Conservation (phyloP, 371 early-diverging fungal genomes). For the Lichtheimia hyalospora region DNA sequence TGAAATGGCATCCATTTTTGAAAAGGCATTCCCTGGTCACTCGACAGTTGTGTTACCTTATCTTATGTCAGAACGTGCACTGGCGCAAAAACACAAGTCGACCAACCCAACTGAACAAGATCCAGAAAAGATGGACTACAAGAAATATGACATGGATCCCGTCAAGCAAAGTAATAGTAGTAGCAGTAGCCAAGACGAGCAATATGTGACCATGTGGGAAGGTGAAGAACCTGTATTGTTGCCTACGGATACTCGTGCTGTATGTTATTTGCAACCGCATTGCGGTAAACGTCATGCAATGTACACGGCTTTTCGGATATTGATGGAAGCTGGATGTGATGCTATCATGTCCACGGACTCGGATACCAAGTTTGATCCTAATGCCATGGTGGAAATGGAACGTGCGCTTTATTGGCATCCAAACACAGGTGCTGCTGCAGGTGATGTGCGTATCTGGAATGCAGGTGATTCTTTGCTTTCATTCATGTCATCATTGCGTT, state of each 20-base stretch:
- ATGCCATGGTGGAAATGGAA: slow-evolving; percentile 51
- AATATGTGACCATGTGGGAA: not conserved
- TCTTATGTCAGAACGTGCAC: slow-evolving; percentile 34
- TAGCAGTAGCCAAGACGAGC: not conserved
- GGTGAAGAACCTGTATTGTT: slow-evolving; percentile 18
- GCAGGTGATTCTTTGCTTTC: slow-evolving; percentile 44
- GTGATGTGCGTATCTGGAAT: slow-evolving; percentile 69
- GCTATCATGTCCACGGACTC: slow-evolving; percentile 67
- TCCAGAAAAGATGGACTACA: not conserved
- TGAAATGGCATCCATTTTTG: slow-evolving; percentile 62
- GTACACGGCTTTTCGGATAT: slow-evolving; percentile 62
- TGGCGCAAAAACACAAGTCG: not conserved
- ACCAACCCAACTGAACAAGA: not conserved
- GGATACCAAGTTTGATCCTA: slow-evolving; percentile 62
- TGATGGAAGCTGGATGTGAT: slow-evolving; percentile 56
- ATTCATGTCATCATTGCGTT: slow-evolving; percentile 65
- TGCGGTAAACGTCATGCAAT: slow-evolving; percentile 66
- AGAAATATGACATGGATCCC: not conserved
- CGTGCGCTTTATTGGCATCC: slow-evolving; percentile 51
- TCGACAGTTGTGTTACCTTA: slow-evolving; percentile 46
- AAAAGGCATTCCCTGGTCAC: slow-evolving; percentile 51
- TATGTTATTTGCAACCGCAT: slow-evolving; percentile 62
- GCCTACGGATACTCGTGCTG: slow-evolving; percentile 41
- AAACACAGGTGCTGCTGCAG: slow-evolving; percentile 62
- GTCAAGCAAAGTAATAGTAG: not conserved